Evolutionary conservation across 2,329 filamentous ascomycete species (phyloP), one percentile per base, ranked within the genome.

Genomic region (Aschersonia sp.): DNA sequence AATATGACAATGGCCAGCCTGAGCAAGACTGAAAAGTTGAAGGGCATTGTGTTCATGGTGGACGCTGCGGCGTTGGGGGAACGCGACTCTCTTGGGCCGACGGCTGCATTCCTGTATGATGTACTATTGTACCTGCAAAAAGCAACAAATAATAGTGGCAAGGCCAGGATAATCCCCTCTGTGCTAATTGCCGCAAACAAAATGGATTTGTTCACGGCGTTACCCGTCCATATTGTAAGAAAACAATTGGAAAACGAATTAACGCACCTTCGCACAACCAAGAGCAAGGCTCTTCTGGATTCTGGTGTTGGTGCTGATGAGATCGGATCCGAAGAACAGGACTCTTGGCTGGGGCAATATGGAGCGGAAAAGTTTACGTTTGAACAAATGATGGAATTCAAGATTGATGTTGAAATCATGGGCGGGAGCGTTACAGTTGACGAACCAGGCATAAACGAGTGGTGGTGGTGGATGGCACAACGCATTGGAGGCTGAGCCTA

Each of bases 101-200:
- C 87, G 0, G 89, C 88, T 0, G 76, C 78, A 46, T 97, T 94
- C 60, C 76, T 98, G 10, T 87, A 97, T 68, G 89, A 97, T 52
- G 69, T 94, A 1, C 75, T 98, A n/a, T 72, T 97, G 4, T 63
- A 76, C 4, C 71, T 98, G 50, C 92, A 97, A 68, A 85, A 82
- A 64, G 75, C 82, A 44, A 75, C 79, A 45, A 75, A 77, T 32
- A 56, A 56, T 33, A 61, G 57, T 45, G 52, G 56, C 48, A 64
- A 61, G 53, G 53, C 58, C 42, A 64, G 60, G 56, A 52, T 50
- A 2, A 53, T 73, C 43, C 73, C 92, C 7, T 81, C 85, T 0
- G 74, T 98, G 6, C 73, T 98, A 37, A 71, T 98, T 35, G 89
- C 88, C 2, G 89, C 88, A 47, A 98, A 97, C 67, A 98, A 98